A percentile compares a stretch with the other conserved stretches of the same genome.
Evolutionary conservation across 345 rosid genomes (phyloP).

Genomic region (Sisymbrium altissimum): DNA sequence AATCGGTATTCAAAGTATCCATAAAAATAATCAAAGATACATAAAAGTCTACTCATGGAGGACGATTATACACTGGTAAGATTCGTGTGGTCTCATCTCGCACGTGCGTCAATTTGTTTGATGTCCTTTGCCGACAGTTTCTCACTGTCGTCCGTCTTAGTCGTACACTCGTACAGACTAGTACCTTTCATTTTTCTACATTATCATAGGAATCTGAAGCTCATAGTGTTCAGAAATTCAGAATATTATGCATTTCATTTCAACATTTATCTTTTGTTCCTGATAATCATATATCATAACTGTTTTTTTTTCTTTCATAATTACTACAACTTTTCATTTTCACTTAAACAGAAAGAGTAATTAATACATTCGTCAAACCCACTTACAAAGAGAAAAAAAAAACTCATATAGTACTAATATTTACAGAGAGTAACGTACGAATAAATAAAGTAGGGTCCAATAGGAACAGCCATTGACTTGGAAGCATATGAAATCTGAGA

Average conservation of each 20-base stretch:
- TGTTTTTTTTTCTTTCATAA: no score
- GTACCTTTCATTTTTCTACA: constrained; percentile 10
- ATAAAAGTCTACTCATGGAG: neutral
- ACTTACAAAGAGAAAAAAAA: neutral
- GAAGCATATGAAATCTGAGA: constrained; percentile 12
- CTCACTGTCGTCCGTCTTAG: constrained; percentile 14
- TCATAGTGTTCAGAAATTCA: neutral
- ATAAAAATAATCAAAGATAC: neutral
- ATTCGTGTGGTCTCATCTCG: constrained; percentile 12
- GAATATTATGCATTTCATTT: neutral
- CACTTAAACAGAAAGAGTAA: no score
- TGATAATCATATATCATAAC: neutral
- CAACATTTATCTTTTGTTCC: neutral
- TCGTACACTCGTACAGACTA: constrained; percentile 32
- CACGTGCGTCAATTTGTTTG: constrained; percentile 22
- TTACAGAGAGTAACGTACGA: constrained; percentile 7
- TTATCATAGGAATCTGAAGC: constrained; percentile 7
- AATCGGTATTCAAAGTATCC: neutral
- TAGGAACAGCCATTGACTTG: constrained; percentile 29
- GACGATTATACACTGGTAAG: neutral
- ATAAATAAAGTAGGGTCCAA: constrained; percentile 34
- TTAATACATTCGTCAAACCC: neutral
- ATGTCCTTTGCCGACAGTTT: constrained; percentile 29
- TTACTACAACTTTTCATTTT: no score
- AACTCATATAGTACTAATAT: neutral